Base-by-base conservation (phyloP, 2,329 filamentous ascomycete species). In the Purpureocillium lavendulum region DNA sequence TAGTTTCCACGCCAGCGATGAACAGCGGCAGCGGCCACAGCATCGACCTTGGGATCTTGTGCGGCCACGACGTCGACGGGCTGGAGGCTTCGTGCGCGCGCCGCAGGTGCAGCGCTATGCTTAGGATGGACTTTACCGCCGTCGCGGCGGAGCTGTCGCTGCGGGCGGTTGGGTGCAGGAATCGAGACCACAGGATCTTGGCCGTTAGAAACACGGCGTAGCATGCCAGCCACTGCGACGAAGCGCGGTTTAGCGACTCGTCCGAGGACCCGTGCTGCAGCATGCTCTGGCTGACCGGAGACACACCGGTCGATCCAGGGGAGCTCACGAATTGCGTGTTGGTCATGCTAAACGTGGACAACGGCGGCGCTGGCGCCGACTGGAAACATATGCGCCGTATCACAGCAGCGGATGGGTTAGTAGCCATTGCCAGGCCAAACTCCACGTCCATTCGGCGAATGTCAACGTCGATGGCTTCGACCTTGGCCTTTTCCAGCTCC, bases 1-100 rank as follows among this genome's bases (percentile, higher is more conserved):
- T 41, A 7, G 39, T 41, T 18, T 41, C 39, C 9, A 41, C 36
- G 17, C 33, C 39, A 12, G 39, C 33, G 9, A 40, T 33, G n/a
- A 36, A 33, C 8, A 40, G 30, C 8, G 39, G 39, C 17, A 40
- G 21, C 11, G 39, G 39, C 39, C 39, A 40, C 11, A 40, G 17
- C 39, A 40, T 40, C n/a, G 39, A 37, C 17, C 39, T 26, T n/a
- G 39, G 39, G 6, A 26, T 26, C 21, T 26, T 26, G 21, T 26
- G 21, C 21, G 21, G 21, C 21, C 36, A 15, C 30, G 36, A 36
- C 12, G 13, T 21, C 28, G 39, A 26, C 8, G 39, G 24, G 17
- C 36, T 12, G 7, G 15, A 32, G 15, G 30, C 5, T 13, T n/a
- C 28, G 26, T 30, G 9, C n/a, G 32, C 35, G 12, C 30, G 28